These are phyloP conservation scores for Metschnikowia reukaufii DNA, from an alignment of 805 yeast species.

Conservation along the genomic window DNA sequence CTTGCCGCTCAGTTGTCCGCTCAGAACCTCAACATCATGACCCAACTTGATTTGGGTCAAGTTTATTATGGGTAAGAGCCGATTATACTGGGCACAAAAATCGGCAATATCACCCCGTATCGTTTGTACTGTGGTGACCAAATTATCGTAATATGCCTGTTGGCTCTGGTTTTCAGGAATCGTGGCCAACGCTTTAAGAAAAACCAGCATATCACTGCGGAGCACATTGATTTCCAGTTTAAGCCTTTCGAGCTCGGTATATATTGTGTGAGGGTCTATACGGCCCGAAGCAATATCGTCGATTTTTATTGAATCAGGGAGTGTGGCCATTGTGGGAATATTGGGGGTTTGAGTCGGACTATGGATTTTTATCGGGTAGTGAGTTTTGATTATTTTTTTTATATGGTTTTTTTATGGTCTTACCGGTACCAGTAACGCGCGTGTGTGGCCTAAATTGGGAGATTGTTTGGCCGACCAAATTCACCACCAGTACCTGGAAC, in stretches of 20 bases:
- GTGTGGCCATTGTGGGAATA: slow-evolving; percentile 5
- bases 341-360: neutral
- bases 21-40: slow-evolving; percentile 46
- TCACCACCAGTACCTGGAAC: neutral
- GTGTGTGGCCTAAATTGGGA: neutral
- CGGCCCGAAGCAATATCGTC: slow-evolving; percentile 46
- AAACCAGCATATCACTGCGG: slow-evolving; percentile 41
- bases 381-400: too few species aligned
- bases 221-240: slow-evolving; percentile 43
- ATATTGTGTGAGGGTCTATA: slow-evolving; percentile 42
- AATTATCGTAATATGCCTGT: slow-evolving; percentile 37
- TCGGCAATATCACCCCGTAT: slow-evolving; percentile 42
- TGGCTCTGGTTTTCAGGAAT: slow-evolving; percentile 33
- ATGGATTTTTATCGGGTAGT: too few species aligned
- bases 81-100: slow-evolving; percentile 45
- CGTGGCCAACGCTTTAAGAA: slow-evolving; percentile 38
- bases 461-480: neutral
- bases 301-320: slow-evolving; percentile 26
- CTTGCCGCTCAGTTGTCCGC: neutral
- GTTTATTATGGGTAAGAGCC: slow-evolving; percentile 50
- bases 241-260: slow-evolving; percentile 42
- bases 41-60: slow-evolving; percentile 52
- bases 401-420: neutral
- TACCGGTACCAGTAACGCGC: too few species aligned
- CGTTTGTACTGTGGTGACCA: slow-evolving; percentile 35